phyloP scores from a whole-genome alignment of 305 asterid genomes.

The Fraxinus ornus region DNA sequence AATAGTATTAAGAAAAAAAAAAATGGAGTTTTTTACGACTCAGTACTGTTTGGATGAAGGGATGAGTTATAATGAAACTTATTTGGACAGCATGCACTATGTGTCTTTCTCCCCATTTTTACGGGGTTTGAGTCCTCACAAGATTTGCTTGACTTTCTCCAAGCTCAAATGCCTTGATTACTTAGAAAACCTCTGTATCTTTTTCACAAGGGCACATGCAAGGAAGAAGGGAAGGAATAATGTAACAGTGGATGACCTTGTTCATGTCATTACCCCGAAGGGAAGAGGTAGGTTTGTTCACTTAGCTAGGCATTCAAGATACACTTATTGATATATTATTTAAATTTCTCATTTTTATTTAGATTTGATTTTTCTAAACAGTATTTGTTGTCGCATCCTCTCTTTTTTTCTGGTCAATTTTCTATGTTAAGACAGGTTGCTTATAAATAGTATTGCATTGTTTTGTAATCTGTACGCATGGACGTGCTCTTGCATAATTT shows the following conservation, averaged over 20 bases:
- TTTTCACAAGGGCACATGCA: constrained; percentile 48
- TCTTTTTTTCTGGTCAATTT: background rate
- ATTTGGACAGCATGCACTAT: background rate
- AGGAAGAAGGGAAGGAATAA: constrained; percentile 70
- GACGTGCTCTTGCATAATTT: background rate
- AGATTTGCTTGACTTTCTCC: constrained; percentile 1
- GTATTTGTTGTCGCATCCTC: background rate
- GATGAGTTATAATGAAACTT: background rate
- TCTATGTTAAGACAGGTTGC: background rate
- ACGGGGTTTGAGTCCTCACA: background rate
- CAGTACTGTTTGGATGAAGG: background rate
- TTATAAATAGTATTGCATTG: background rate
- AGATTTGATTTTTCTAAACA: background rate
- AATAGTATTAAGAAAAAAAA: no score
- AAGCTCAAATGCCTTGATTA: background rate
- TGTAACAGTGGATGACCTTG: constrained; percentile 62
- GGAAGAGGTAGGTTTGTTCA: constrained; percentile 57
- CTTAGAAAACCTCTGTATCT: background rate
- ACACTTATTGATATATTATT: background rate
- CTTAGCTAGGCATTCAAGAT: background rate
- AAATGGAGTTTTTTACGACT: background rate
- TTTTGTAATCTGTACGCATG: background rate
- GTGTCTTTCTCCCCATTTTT: background rate
- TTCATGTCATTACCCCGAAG: constrained; percentile 63
- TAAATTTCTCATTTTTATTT: background rate